Base-by-base conservation (phyloP, 495 filamentous ascomycete species). In the Xylaria sp. region DNA sequence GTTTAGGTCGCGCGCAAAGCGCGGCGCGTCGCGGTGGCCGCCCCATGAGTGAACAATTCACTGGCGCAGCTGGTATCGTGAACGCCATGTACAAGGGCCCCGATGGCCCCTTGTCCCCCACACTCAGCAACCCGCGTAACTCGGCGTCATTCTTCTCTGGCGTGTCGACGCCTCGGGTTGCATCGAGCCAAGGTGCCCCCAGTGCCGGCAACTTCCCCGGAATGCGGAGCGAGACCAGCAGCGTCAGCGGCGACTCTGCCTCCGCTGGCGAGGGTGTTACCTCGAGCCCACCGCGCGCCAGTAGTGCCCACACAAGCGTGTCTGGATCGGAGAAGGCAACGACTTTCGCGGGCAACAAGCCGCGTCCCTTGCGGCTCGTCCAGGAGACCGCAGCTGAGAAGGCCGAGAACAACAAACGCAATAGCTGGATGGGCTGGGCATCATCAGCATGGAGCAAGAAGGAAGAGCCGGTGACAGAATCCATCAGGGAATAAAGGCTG, bases 361-460 rank as follows among this genome's bases (percentile, higher is more conserved):
- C 97, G 61, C 87, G 96, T 40, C 96, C 96, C 1, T 82, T 99
- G 76, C 85, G 95, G 50, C 85, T 99, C 14, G 96, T 99, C 67
- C 92, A 94, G 81, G 92, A 87, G 82, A 85, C 82, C 48, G 79
- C 75, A 50, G 21, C 52, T 12, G 80, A 76, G 31, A 79, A 78
- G 61, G 80, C 74, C 15, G 80, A 76, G 40, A 81, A 80, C 67
- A 88, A 88, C 68, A 88, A 88, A 80, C 77, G 87, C 35, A 79
- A 79, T 31, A 88, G 86, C 74, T 89, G 87, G 87, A 85, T 89
- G 46, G 87, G 87, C 3, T 89, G 87, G 87, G 82, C 81, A 19
- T 77, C 75, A 50, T 76, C 76, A 15, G 81, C 79, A 21, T 85
- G 82, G 75, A 72, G 50, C 11, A 82, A 80, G 79, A 82, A 80